phyloP scores from a whole-genome alignment of 345 rosid species.

The Lagerstroemia speciosa region DNA sequence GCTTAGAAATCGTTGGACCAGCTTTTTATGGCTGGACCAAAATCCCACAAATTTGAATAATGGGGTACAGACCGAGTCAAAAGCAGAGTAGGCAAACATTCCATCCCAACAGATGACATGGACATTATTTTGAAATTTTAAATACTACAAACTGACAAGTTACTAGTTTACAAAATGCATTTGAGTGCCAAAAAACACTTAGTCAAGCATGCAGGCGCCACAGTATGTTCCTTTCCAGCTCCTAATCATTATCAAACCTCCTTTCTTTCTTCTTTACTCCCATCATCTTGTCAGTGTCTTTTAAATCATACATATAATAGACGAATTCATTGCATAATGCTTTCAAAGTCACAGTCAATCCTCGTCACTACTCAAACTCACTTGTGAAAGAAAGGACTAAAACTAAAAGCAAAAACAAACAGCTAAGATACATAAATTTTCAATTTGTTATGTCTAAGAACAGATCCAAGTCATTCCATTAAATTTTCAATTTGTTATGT shows the following conservation, averaged over 20 bases:
- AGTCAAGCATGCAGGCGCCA: neutral
- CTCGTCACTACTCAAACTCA: neutral
- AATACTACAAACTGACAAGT: neutral
- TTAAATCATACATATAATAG: neutral
- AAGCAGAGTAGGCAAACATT: too few relatives aligned
- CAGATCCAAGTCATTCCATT: neutral
- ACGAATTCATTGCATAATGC: conserved; percentile 1
- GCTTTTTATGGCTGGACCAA: too few relatives aligned
- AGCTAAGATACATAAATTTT: neutral
- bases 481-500: neutral
- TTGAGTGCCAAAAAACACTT: neutral
- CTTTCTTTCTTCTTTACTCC: neutral
- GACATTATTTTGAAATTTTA: neutral
- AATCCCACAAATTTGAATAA: too few relatives aligned
- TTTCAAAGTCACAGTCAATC: neutral
- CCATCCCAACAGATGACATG: neutral
- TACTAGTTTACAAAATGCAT: neutral
- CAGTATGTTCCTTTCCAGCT: neutral
- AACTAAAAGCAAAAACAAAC: neutral
- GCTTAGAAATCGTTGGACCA: too few relatives aligned
- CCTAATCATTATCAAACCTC: neutral
- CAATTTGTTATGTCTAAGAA: neutral
- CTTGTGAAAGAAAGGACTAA: neutral
- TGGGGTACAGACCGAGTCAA: too few relatives aligned
- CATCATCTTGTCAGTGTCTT: neutral